Evolutionary conservation across 2,329 filamentous ascomycete genomes (phyloP).

Genomic region (Phialocephala sp.): DNA sequence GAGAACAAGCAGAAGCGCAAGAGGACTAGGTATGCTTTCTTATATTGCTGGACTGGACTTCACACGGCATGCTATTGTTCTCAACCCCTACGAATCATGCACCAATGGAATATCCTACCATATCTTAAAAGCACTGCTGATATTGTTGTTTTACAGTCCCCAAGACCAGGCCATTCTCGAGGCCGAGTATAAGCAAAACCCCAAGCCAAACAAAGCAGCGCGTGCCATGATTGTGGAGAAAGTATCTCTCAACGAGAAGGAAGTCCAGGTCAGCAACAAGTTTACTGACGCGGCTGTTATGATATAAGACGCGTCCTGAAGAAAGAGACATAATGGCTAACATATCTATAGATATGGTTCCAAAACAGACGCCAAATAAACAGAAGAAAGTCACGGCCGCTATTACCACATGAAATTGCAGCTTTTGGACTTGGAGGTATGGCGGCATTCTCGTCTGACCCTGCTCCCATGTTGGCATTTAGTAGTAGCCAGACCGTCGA

Average conservation of each 20-base stretch:
- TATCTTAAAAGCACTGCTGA: slow-evolving; percentile 26
- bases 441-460: slow-evolving; percentile 41
- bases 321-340: slow-evolving; percentile 25
- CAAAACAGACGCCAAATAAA: slow-evolving; percentile 95
- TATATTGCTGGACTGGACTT: slow-evolving; percentile 28
- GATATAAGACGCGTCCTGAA: slow-evolving; percentile 25
- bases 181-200: slow-evolving; percentile 80
- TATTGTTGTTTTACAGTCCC: slow-evolving; percentile 58
- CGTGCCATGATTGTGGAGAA: slow-evolving; percentile 83
- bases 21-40: slow-evolving; percentile 61
- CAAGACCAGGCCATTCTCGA: slow-evolving; percentile 91
- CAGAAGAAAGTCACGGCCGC: slow-evolving; percentile 83
- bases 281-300: slow-evolving; percentile 11
- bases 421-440: slow-evolving; percentile 58
- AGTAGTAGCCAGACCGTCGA: slow-evolving; percentile 34
- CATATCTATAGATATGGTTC: slow-evolving; percentile 84
- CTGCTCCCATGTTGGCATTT: slow-evolving; percentile 30
- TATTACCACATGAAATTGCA: slow-evolving; percentile 77
- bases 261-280: slow-evolving; percentile 79
- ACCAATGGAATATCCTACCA: background rate
- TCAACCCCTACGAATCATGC: background rate
- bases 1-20: slow-evolving; percentile 57
- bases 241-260: slow-evolving; percentile 86
- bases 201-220: slow-evolving; percentile 89
- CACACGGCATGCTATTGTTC: background rate